phyloP scores from a whole-genome alignment of 2,329 filamentous ascomycete species.

The Fusarium tuaranense region DNA sequence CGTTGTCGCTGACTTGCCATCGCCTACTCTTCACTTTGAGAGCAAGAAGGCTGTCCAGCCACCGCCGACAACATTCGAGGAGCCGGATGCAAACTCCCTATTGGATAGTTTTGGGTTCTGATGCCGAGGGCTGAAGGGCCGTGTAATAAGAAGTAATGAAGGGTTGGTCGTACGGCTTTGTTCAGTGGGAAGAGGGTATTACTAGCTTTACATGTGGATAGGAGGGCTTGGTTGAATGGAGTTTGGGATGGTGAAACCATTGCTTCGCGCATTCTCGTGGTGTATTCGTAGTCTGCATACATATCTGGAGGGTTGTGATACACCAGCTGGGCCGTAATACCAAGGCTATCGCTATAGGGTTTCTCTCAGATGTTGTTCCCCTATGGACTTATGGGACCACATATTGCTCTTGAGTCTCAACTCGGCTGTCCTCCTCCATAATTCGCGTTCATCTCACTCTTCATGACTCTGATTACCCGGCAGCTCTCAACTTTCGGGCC shows the following conservation, averaged over 20 bases:
- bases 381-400: background rate
- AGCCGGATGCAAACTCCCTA: conserved; percentile 90
- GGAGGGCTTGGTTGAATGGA: background rate
- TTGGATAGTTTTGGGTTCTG: conserved; percentile 95
- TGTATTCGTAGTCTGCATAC: background rate
- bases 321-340: background rate
- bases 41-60: conserved; percentile 61
- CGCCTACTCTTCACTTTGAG: conserved; percentile 53
- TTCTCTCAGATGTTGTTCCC: background rate
- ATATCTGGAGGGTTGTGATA: background rate
- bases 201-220: background rate
- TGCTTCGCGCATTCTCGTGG: background rate
- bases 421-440: background rate
- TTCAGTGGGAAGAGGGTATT: background rate
- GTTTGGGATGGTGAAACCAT: background rate
- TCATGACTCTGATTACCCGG: background rate
- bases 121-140: background rate
- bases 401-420: background rate
- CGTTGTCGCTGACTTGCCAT: conserved; percentile 80
- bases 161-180: background rate
- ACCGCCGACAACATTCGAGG: conserved; percentile 84
- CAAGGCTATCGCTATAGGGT: background rate
- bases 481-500: background rate
- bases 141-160: background rate
- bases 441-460: background rate